These are phyloP conservation scores for Colletotrichum sp. DNA, from an alignment of 2,329 filamentous ascomycete genomes.

Conservation along the genomic window DNA sequence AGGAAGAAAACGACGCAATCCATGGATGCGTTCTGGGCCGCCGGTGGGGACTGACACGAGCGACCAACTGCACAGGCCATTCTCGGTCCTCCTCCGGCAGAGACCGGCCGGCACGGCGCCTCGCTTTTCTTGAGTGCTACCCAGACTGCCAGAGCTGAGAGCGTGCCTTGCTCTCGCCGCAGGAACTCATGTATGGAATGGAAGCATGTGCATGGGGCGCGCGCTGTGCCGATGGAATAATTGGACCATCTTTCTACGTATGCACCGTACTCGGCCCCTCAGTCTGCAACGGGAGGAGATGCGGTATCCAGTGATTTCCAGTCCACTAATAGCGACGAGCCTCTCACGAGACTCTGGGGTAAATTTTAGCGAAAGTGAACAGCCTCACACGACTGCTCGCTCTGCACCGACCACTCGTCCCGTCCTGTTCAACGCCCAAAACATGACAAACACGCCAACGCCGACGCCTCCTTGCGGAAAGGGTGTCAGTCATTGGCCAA, in stretches of 20 bases:
- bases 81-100: constrained; percentile 7
- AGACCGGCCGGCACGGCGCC: constrained; percentile 3
- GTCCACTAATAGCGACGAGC: neutral
- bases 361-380: neutral
- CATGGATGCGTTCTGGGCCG: neutral
- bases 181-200: neutral
- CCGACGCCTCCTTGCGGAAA: neutral
- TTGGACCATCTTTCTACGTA: neutral
- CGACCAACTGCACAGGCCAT: constrained; percentile 3
- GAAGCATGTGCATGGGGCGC: neutral
- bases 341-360: neutral
- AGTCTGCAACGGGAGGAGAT: neutral
- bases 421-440: neutral
- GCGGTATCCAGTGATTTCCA: neutral
- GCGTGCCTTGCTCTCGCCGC: neutral
- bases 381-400: neutral
- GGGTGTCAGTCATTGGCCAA: constrained; percentile 6
- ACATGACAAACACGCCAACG: constrained; percentile 8
- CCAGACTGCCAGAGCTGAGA: neutral
- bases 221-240: neutral
- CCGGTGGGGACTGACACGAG: neutral
- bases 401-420: neutral
- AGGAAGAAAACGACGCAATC: constrained; percentile 3
- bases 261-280: neutral
- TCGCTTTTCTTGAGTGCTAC: neutral